A percentile compares a stretch with the other conserved stretches of the same genome.
phyloP scores from a whole-genome alignment of 2,329 filamentous ascomycete genomes.

The Botrytis galanthina region DNA sequence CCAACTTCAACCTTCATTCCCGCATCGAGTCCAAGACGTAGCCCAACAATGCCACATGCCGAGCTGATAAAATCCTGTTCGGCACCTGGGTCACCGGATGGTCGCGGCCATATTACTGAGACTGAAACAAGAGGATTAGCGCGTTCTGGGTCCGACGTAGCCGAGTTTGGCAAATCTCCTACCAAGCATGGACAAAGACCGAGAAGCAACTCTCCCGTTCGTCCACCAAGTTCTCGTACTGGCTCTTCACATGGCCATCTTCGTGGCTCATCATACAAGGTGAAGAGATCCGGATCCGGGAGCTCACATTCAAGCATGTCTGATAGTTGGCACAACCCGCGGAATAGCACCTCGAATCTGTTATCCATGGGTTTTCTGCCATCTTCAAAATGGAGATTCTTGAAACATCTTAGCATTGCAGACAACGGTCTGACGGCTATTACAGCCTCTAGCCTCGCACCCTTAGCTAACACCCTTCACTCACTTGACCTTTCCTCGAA shows the following conservation, averaged over 20 bases:
- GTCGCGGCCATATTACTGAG: slow-evolving; percentile 38
- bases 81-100: slow-evolving; percentile 48
- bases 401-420: slow-evolving; percentile 85
- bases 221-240: slow-evolving; percentile 73
- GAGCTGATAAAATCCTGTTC: slow-evolving; percentile 68
- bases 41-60: slow-evolving; percentile 60
- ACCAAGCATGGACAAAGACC: slow-evolving; percentile 45
- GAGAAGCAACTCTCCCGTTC: slow-evolving; percentile 77
- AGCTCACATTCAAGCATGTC: slow-evolving; percentile 83
- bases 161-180: slow-evolving; percentile 30
- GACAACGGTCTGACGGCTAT: slow-evolving; percentile 89
- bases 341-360: slow-evolving; percentile 77
- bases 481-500: slow-evolving; percentile 93
- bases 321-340: slow-evolving; percentile 59
- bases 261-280: slow-evolving; percentile 64
- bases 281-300: slow-evolving; percentile 83
- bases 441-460: slow-evolving; percentile 69
- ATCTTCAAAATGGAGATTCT: slow-evolving; percentile 88
- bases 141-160: slow-evolving; percentile 37
- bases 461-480: slow-evolving; percentile 82
- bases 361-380: slow-evolving; percentile 70
- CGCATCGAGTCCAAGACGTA: slow-evolving; percentile 56
- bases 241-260: slow-evolving; percentile 55
- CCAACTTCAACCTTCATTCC: slow-evolving; percentile 69
- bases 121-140: slow-evolving; percentile 29